A percentile compares a stretch with the other conserved stretches of the same genome.
phyloP scores from a whole-genome alignment of 805 yeast genomes.

The Metschnikowia similis region DNA sequence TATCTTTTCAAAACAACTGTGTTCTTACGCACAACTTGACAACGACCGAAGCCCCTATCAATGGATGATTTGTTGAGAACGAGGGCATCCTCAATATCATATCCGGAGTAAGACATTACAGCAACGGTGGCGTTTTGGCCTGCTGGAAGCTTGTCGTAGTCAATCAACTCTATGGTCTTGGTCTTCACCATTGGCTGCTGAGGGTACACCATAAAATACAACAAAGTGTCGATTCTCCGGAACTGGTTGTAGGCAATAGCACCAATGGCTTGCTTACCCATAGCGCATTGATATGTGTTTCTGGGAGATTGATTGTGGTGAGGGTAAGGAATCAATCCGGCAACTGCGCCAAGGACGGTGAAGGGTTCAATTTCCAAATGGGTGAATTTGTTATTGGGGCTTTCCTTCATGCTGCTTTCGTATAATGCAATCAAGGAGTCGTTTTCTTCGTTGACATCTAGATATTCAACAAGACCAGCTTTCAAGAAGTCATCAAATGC shows the following conservation, averaged over 20 bases:
- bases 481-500: slow-evolving; percentile 86
- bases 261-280: slow-evolving; percentile 99
- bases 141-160: slow-evolving; percentile 95
- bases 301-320: slow-evolving; percentile 92
- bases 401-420: slow-evolving; percentile 51
- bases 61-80: slow-evolving; percentile 89
- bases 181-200: slow-evolving; percentile 99
- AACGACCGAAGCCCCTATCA: slow-evolving; percentile 96
- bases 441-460: slow-evolving; percentile 96
- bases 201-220: slow-evolving; percentile 96
- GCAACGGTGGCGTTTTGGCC: slow-evolving; percentile 99
- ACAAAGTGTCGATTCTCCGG: slow-evolving; percentile 87
- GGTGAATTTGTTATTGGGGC: slow-evolving; percentile 52
- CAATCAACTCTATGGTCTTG: slow-evolving; percentile 89
- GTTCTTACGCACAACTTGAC: slow-evolving; percentile 91
- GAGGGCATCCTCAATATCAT: slow-evolving; percentile 98
- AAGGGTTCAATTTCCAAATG: slow-evolving; percentile 96
- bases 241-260: slow-evolving; percentile 97
- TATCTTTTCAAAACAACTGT: slow-evolving; percentile 87
- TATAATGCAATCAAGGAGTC: slow-evolving; percentile 90
- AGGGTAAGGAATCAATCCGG: slow-evolving; percentile 88
- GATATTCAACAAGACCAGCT: slow-evolving; percentile 86
- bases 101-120: slow-evolving; percentile 98
- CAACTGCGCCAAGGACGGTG: slow-evolving; percentile 88
- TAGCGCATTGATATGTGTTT: slow-evolving; percentile 90